These are phyloP conservation scores for Chlorella vulgaris DNA, from an alignment of 139 green algal species.

Conservation along the genomic window DNA sequence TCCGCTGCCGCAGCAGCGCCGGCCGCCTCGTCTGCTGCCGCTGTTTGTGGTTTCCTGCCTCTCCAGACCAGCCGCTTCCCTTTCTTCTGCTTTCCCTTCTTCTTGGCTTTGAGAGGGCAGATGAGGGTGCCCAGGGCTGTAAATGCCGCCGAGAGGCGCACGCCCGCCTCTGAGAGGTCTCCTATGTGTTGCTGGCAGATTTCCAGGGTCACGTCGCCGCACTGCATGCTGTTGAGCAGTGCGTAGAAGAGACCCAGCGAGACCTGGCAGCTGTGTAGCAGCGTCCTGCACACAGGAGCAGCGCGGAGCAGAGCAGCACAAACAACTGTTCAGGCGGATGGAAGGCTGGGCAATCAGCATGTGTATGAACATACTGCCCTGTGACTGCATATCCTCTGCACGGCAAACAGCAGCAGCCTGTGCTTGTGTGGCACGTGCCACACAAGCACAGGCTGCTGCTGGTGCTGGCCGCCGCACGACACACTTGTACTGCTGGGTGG, in stretches of 20 bases:
- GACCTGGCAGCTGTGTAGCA: constrained; percentile 19
- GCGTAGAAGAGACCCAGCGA: background rate
- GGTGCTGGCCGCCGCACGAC: too few relatives aligned
- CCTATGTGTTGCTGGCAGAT: constrained; percentile 15
- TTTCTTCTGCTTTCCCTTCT: background rate
- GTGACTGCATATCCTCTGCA: background rate
- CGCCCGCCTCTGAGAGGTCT: constrained; percentile 17
- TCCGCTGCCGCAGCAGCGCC: background rate
- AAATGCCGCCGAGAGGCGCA: constrained; percentile 26
- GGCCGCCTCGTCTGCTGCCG: background rate
- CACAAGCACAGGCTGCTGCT: background rate
- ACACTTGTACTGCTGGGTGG: constrained; percentile 38
- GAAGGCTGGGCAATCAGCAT: too few relatives aligned
- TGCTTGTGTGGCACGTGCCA: background rate
- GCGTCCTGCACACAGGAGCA: background rate
- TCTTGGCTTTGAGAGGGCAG: constrained; percentile 12
- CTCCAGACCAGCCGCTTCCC: background rate
- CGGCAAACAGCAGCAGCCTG: background rate
- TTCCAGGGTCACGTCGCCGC: background rate
- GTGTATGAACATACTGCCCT: too few relatives aligned
- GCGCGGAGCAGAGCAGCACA: background rate
- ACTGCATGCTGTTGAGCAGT: constrained; percentile 8
- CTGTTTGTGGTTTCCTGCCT: background rate
- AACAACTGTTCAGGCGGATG: too few relatives aligned
- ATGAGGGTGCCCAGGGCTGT: constrained; percentile 25